Conservation (phyloP, 1,284 basidiomycete genomes). For the Tilletiopsis washingtonensis region DNA sequence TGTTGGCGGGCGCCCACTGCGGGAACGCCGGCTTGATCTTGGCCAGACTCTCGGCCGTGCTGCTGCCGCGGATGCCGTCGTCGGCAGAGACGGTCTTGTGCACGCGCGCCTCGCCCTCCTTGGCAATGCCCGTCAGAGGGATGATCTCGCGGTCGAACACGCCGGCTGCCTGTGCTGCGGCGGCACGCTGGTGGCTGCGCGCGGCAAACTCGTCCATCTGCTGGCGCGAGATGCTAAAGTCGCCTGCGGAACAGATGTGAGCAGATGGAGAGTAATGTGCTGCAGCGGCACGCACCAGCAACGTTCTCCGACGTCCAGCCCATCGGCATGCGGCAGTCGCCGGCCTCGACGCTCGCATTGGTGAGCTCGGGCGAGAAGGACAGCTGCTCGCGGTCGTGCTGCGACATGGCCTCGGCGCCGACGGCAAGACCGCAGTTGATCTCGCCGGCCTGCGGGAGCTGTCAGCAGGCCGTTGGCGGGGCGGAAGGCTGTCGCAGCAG, state of each 20-base stretch:
- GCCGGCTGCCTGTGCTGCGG: constrained; percentile 57
- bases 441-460: constrained; percentile 66
- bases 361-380: constrained; percentile 23
- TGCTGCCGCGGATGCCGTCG: constrained; percentile 72
- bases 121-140: constrained; percentile 50
- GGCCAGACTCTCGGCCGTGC: constrained; percentile 61
- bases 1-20: constrained; percentile 69
- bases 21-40: constrained; percentile 76
- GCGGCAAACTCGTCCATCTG: constrained; percentile 80
- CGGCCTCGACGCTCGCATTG: constrained; percentile 23
- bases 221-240: constrained; percentile 71
- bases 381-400: constrained; percentile 20
- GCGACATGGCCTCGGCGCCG: constrained; percentile 71
- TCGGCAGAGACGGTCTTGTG: constrained; percentile 62
- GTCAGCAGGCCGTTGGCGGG: no score
- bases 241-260: constrained; percentile 21
- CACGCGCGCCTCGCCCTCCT: constrained; percentile 53
- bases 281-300: not conserved
- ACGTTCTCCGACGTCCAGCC: constrained; percentile 77
- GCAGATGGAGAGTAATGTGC: not conserved
- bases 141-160: constrained; percentile 71
- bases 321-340: constrained; percentile 59
- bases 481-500: no score
- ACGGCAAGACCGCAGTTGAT: constrained; percentile 76
- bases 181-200: constrained; percentile 69